Evolutionary conservation across 306 rosid species (phyloP).

Genomic region (Cicer judaicum): DNA sequence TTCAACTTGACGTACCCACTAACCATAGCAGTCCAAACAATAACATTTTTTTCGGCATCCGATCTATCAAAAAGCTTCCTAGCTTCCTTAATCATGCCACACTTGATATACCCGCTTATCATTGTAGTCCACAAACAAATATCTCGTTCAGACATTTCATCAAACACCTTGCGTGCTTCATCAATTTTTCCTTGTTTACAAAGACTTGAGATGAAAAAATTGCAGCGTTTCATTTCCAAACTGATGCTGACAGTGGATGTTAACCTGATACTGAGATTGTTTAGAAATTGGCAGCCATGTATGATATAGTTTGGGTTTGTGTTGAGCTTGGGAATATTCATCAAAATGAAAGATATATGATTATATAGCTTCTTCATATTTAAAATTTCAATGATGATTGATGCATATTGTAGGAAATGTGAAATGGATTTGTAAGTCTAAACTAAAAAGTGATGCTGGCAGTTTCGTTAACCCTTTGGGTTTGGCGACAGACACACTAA

Average conservation of each 20-base stretch:
- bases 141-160: conserved; percentile 50
- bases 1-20: conserved; percentile 48
- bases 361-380: conserved; percentile 32
- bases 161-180: conserved; percentile 53
- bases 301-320: background rate
- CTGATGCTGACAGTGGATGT: background rate
- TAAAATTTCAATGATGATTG: background rate
- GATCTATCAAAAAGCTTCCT: conserved; percentile 54
- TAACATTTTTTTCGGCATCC: conserved; percentile 49
- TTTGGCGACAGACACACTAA: too few species aligned
- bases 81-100: conserved; percentile 57
- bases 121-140: conserved; percentile 54
- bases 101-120: conserved; percentile 51
- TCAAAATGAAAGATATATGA: conserved; percentile 31
- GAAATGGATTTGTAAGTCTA: background rate
- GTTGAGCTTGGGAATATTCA: conserved; percentile 18
- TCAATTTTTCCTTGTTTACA: conserved; percentile 44
- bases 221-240: conserved; percentile 44
- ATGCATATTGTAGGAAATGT: background rate
- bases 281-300: background rate
- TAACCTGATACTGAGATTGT: conserved; percentile 7
- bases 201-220: conserved; percentile 34
- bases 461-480: too few species aligned
- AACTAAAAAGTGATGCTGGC: background rate
- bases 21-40: conserved; percentile 52